Evolutionary conservation across 106 monocot species (phyloP), one percentile per base, ranked within the genome.

Genomic region (Dioscorea dumetorum): DNA sequence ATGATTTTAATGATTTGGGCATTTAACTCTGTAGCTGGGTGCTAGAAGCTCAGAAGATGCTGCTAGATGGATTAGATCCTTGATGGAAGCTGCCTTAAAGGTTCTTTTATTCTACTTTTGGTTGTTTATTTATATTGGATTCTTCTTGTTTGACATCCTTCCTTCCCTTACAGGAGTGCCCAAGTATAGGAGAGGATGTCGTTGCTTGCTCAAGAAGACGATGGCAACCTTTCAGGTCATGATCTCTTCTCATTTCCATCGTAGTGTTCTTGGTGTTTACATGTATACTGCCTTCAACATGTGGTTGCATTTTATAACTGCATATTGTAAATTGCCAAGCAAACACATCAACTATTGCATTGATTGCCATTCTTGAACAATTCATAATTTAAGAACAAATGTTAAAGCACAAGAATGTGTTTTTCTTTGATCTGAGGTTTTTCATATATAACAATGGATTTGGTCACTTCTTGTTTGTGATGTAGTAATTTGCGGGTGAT

Each of bases 31-130:
- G 58, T 67, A 97, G 95, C 75, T 97, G 80, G 95, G 91, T 68
- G 95, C 97, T 69, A 82, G 74, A 74, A 97, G 95, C 78, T 97
- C 95, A 61, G 95, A 97, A 74, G 95, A 88, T 77, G 88, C 86
- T 23, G 95, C 91, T 64, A 77, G 64, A 68, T 97, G 95, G 88
- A 87, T 82, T 31, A 71, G 66, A 22, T 88, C 67, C 10, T 72
- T 89, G 32, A 82, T 74, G 84, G 91, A 91, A 64, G 73, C 80
- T 49, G 67, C 82, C 34, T 66, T 74, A 32, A 76, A 80, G 75
- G 87, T 89, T 79, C 60, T 31, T 20, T 24, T 70, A 33, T 19
- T 67, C 49, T 33, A 32, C 60, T 50, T 49, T 62, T 60, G 23
- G 5, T 41, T 63, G 28, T 24, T 13, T 48, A 4, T 66, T 48